Evolutionary conservation across 2,329 filamentous ascomycete genomes (phyloP), one percentile per base, ranked within the genome.

Genomic region (Xylariaceae sp.): DNA sequence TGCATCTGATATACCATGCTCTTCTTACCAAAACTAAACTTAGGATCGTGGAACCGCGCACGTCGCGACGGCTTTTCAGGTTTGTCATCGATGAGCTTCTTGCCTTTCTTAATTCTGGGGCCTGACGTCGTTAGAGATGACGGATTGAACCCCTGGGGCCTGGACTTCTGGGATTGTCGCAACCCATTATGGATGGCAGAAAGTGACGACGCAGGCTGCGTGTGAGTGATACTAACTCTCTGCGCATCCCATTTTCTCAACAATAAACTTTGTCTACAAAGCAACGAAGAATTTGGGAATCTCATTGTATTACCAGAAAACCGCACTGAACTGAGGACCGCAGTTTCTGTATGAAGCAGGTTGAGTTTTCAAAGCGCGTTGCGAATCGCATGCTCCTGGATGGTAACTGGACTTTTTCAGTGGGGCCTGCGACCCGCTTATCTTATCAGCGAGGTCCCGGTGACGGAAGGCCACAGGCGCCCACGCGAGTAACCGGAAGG

Each of bases 101-200:
- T 82, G 23, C 82, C 76, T 64, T 78, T 81, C 47, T 66, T 67
- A 53, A 79, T 73, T 51, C 71, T 74, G 68, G 70, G 77, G 2
- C 58, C 58, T 42, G 70, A 69, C 17, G 61, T 60, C 6, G 58
- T 62, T 56, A 73, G 64, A n/a, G 70, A 70, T 11, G 63, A 66
- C 3, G 55, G 51, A 2, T 65, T 63, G 52, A 69, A 69, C 10
- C 72, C 71, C 56, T 73, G 72, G 15, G 70, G 69, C 53, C 69
- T 65, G 42, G 69, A 68, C 57, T 72, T 72, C 58, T 75, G 64
- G 17, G 74, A 76, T 42, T 67, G 62, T 30, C 85, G 83, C 57
- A 90, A 77, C 11, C 88, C 88, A 51, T 81, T 78, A 64, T 85
- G 82, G 68, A 92, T 91, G 49, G 87, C 88, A 8, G 87, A 88